phyloP scores from a whole-genome alignment of 1,284 basidiomycete genomes.

The Tilletia caries region DNA sequence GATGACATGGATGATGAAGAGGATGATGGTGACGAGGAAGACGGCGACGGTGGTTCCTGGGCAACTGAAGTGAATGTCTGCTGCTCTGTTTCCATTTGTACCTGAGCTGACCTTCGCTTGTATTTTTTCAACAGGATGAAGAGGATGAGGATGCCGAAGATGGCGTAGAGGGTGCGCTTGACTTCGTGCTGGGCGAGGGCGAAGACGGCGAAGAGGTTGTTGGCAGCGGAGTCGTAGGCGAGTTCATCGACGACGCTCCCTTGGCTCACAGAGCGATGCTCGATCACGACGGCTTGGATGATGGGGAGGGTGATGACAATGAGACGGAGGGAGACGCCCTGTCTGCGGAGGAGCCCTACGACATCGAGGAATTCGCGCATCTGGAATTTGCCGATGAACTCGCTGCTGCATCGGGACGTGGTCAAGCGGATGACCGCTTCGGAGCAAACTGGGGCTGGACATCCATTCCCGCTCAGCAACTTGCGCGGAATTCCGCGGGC shows the following conservation, averaged over 20 bases:
- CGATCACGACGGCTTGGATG: conserved; percentile 17
- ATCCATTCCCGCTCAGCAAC: conserved; percentile 3
- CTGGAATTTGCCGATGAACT: conserved; percentile 44
- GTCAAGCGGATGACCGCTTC: conserved; percentile 42
- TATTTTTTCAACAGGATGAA: conserved; percentile 45
- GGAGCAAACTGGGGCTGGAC: conserved; percentile 52
- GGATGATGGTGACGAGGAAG: conserved; percentile 31
- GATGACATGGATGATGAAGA: conserved; percentile 30
- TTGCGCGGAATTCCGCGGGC: not conserved
- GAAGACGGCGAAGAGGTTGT: conserved; percentile 19
- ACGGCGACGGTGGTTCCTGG: conserved; percentile 32
- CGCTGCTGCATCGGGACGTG: conserved; percentile 15
- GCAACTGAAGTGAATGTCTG: conserved; percentile 19
- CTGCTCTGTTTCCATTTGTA: not conserved
- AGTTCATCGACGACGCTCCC: conserved; percentile 19
- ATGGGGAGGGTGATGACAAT: conserved; percentile 27
- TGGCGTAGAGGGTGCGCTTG: conserved; percentile 10
- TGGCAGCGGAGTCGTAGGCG: conserved; percentile 13
- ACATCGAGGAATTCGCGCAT: conserved; percentile 39
- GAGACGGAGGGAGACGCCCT: conserved; percentile 34
- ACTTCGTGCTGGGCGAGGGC: conserved; percentile 33
- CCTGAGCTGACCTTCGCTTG: not conserved
- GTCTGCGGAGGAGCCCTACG: conserved; percentile 35
- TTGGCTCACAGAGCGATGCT: not conserved
- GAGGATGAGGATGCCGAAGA: conserved; percentile 52